Conservation (phyloP, 208 protist genomes). For the Leishmania guyanensis region DNA sequence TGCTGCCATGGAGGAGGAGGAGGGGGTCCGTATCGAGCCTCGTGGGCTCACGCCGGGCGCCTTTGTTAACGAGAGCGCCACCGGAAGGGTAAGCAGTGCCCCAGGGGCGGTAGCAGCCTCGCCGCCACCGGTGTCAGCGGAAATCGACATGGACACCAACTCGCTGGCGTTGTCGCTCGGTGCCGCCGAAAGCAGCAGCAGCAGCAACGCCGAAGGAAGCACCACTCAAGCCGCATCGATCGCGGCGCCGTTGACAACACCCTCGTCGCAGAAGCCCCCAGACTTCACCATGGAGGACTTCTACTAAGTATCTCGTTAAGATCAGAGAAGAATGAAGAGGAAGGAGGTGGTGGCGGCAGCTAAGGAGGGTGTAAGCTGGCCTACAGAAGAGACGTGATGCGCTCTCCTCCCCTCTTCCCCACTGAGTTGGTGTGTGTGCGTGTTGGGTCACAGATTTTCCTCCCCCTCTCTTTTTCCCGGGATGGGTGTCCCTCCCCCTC, state of each 20-base stretch:
- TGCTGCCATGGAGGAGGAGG: conserved; percentile 49
- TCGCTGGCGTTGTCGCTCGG: conserved; percentile 10
- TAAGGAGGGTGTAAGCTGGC: neutral
- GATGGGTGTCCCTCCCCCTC: neutral
- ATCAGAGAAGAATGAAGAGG: neutral
- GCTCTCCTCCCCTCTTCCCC: neutral
- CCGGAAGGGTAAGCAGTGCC: neutral
- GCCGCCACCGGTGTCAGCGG: neutral
- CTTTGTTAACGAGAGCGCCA: conserved; percentile 1
- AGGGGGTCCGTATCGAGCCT: conserved; percentile 17
- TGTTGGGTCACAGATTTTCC: conserved; percentile 6
- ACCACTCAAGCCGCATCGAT: neutral
- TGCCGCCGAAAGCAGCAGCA: conserved; percentile 1
- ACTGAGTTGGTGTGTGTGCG: neutral
- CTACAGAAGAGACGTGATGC: neutral
- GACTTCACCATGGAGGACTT: conserved; percentile 74
- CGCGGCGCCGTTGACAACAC: neutral
- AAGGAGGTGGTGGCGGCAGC: neutral
- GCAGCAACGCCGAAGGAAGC: neutral
- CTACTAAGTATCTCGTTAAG: conserved; percentile 34
- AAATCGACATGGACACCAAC: conserved; percentile 4
- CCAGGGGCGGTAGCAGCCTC: neutral
- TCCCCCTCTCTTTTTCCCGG: neutral
- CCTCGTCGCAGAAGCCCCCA: neutral
- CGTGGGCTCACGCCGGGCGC: conserved; percentile 18